Conservation (phyloP, 345 rosid species). For the Hirschfeldia incana region DNA sequence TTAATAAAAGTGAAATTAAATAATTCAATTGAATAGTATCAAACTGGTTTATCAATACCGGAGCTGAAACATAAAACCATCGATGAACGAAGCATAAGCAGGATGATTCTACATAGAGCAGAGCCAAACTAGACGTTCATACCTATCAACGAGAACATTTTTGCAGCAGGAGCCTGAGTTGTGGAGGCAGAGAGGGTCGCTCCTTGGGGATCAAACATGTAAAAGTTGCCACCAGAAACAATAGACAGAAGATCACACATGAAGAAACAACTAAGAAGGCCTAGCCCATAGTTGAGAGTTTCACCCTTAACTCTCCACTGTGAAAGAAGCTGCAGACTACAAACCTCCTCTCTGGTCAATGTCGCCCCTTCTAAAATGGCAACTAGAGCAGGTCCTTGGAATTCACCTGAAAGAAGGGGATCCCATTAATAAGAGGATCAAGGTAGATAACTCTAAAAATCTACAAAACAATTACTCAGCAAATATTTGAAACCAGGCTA, state of each 20-base stretch:
- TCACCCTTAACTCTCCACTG: constrained; percentile 87
- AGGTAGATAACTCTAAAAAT: constrained; percentile 13
- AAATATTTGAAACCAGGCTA: constrained; percentile 10
- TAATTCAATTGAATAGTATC: constrained; percentile 10
- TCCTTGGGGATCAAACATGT: constrained; percentile 93
- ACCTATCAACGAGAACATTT: constrained; percentile 89
- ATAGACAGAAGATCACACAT: constrained; percentile 78
- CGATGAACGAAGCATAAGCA: constrained; percentile 12
- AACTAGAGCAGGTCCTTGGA: constrained; percentile 91
- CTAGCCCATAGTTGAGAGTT: constrained; percentile 88
- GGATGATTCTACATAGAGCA: not conserved
- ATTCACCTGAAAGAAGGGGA: constrained; percentile 61
- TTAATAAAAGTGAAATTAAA: constrained; percentile 4
- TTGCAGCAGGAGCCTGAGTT: constrained; percentile 70
- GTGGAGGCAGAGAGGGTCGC: constrained; percentile 66
- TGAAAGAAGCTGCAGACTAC: constrained; percentile 89
- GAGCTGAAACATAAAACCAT: constrained; percentile 12
- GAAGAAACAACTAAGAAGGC: constrained; percentile 80
- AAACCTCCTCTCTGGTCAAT: constrained; percentile 86
- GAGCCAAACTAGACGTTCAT: constrained; percentile 22
- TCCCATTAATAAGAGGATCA: not conserved
- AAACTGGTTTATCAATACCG: constrained; percentile 14
- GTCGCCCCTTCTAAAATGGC: constrained; percentile 85
- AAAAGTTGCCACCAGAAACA: constrained; percentile 81
- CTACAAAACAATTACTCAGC: not conserved